Evolutionary conservation across 805 yeast species (phyloP).

Genomic region (Yarrowia osloensis): DNA sequence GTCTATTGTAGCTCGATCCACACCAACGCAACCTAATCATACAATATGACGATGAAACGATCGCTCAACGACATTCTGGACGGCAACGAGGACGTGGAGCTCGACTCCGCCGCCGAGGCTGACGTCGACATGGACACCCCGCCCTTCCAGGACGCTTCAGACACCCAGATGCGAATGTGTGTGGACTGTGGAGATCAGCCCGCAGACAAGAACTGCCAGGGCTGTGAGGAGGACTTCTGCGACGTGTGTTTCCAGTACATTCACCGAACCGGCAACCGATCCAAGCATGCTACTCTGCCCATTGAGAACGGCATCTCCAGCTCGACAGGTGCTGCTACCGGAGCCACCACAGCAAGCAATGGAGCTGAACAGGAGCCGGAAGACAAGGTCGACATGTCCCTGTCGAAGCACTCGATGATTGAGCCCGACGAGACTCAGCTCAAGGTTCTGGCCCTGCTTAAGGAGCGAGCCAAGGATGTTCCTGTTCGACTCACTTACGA

Average conservation of each 20-base stretch:
- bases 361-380: conserved; percentile 32
- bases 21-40: conserved; percentile 2
- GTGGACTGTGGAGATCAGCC: conserved; percentile 77
- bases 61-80: conserved; percentile 29
- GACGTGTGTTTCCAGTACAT: conserved; percentile 66
- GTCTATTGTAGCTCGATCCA: background rate
- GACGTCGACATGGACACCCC: conserved; percentile 5
- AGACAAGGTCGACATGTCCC: conserved; percentile 34
- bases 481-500: conserved; percentile 69
- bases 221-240: conserved; percentile 70
- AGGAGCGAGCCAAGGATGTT: conserved; percentile 53
- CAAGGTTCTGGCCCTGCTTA: conserved; percentile 35
- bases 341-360: background rate
- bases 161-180: conserved; percentile 46
- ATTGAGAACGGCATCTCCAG: conserved; percentile 29
- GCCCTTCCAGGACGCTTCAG: background rate
- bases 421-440: conserved; percentile 33
- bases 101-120: background rate
- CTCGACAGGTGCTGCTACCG: background rate
- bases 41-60: conserved; percentile 16
- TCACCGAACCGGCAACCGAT: conserved; percentile 61
- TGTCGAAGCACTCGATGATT: conserved; percentile 27
- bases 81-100: conserved; percentile 20
- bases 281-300: conserved; percentile 37
- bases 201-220: conserved; percentile 58